Percentiles rank a stretch among this genome's conserved stretches.
Conservation (phyloP, 2,329 filamentous ascomycete species). For the Hypoxylon sp. region DNA sequence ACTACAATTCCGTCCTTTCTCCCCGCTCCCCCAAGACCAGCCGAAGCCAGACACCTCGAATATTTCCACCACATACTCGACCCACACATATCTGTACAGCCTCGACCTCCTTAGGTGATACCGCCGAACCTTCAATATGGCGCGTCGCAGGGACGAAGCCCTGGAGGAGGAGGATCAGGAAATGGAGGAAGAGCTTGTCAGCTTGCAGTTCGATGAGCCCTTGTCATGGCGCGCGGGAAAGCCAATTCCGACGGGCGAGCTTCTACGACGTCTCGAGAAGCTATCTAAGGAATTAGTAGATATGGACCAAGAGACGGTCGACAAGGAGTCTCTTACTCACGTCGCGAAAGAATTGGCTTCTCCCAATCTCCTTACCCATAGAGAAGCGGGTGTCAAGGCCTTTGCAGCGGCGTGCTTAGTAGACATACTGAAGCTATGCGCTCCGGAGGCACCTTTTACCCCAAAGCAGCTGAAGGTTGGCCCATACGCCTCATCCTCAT, state of each 20-base stretch:
- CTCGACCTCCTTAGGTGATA: not conserved
- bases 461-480: conserved; percentile 87
- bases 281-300: conserved; percentile 86
- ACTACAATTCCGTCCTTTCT: conserved; percentile 11
- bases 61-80: not conserved
- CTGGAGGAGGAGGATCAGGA: conserved; percentile 56
- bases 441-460: conserved; percentile 94
- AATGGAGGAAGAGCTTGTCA: conserved; percentile 56
- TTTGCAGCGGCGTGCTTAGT: conserved; percentile 91
- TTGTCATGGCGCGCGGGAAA: conserved; percentile 93
- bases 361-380: conserved; percentile 86
- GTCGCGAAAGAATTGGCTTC: conserved; percentile 88
- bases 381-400: conserved; percentile 92
- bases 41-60: conserved; percentile 20
- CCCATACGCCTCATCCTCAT: conserved; percentile 16
- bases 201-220: conserved; percentile 84
- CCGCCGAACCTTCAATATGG: conserved; percentile 48
- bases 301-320: conserved; percentile 87
- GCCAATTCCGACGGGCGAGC: conserved; percentile 84
- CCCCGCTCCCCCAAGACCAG: conserved; percentile 25
- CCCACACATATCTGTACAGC: not conserved
- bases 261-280: conserved; percentile 83
- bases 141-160: conserved; percentile 56
- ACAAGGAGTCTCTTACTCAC: conserved; percentile 83
- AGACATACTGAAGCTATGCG: conserved; percentile 91